Evolutionary conservation across 495 filamentous ascomycete genomes (phyloP).

Genomic region (Chaetomium fimeti): DNA sequence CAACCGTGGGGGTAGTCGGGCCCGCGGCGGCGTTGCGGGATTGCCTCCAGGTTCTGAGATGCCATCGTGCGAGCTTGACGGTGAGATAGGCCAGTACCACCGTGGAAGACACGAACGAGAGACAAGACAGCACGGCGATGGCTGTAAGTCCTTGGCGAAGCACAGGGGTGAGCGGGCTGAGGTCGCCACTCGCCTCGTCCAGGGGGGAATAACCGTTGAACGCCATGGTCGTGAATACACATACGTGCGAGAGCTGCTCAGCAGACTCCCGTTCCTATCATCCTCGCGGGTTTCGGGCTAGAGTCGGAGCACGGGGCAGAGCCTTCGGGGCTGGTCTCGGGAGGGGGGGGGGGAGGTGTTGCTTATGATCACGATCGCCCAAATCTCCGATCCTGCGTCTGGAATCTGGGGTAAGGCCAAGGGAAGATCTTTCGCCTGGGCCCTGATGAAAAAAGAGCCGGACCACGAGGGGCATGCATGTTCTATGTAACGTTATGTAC

Average conservation of each 20-base stretch:
- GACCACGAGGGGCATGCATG: background rate
- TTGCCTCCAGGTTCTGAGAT: conserved; percentile 25
- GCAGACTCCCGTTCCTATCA: conserved; percentile 6
- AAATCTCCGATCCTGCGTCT: background rate
- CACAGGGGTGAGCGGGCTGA: conserved; percentile 46
- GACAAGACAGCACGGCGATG: conserved; percentile 50
- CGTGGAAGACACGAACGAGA: conserved; percentile 55
- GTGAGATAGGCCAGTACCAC: conserved; percentile 53
- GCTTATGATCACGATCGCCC: background rate
- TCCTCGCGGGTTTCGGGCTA: background rate
- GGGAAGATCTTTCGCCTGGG: background rate
- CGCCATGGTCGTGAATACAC: conserved; percentile 1
- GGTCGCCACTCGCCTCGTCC: conserved; percentile 16
- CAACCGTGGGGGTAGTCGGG: conserved; percentile 9
- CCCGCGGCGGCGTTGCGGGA: background rate
- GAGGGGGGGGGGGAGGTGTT: background rate
- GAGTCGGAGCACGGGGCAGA: background rate
- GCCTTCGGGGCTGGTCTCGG: background rate
- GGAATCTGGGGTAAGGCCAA: conserved; percentile 1
- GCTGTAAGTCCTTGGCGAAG: conserved; percentile 51
- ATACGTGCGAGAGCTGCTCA: conserved; percentile 9
- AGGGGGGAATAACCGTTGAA: background rate
- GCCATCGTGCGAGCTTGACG: conserved; percentile 55
- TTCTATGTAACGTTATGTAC: background rate
- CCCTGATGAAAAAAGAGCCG: background rate